phyloP scores from a whole-genome alignment of 345 rosid genomes.

The Linum tenue region DNA sequence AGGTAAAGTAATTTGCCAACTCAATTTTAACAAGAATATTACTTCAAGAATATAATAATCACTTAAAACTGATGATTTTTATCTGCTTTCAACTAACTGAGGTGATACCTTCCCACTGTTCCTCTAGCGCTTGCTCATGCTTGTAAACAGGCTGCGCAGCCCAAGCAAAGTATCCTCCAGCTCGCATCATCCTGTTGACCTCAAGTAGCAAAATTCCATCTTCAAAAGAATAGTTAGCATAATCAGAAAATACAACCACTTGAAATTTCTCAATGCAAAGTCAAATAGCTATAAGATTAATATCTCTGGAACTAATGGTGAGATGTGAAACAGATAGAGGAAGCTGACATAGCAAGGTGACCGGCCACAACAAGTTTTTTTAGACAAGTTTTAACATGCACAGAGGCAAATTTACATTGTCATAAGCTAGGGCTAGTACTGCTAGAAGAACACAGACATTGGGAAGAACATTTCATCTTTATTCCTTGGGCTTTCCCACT shows the following conservation, averaged over 20 bases:
- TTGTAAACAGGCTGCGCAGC: constrained; percentile 98
- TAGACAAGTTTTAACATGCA: not conserved
- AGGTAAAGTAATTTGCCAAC: too few species aligned
- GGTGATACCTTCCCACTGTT: constrained; percentile 89
- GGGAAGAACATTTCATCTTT: not conserved
- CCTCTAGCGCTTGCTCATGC: constrained; percentile 69
- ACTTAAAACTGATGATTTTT: constrained; percentile 6
- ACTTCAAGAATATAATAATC: constrained; percentile 1
- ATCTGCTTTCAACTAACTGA: constrained; percentile 7
- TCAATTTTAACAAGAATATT: not conserved
- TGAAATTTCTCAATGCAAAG: not conserved
- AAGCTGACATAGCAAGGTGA: not conserved
- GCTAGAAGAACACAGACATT: not conserved
- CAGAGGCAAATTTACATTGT: not conserved
- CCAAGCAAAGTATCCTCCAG: constrained; percentile 97
- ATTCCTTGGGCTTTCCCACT: not conserved
- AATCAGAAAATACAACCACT: constrained; percentile 17
- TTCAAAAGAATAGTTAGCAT: constrained; percentile 19
- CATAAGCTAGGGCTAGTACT: not conserved
- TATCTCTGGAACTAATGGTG: not conserved
- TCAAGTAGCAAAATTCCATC: constrained; percentile 95
- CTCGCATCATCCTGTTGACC: constrained; percentile 88
- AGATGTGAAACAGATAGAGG: too few species aligned
- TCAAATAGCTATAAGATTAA: not conserved
- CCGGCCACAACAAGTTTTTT: not conserved